Evolutionary conservation across 768 basidiomycete genomes (phyloP), one percentile per base, ranked within the genome.

Genomic region (Symmetrospora coprosmae): DNA sequence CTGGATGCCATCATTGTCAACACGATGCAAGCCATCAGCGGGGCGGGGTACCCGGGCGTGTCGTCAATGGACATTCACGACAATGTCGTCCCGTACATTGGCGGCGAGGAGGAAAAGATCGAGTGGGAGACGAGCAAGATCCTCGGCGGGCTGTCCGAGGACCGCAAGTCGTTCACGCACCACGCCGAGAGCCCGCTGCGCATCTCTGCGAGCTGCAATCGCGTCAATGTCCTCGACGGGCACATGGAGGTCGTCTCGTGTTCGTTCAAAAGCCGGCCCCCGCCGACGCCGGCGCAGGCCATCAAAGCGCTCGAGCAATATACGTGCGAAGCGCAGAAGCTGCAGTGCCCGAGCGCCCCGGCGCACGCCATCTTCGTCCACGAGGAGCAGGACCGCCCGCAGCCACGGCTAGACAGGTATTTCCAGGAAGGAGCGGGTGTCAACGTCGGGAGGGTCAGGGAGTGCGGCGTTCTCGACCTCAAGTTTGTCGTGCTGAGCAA

Each of bases 41-140:
- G 94, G 35, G 91, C 81, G 0, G 94, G 94, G n/a, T 99, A 97
- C 75, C 94, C 94, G 1, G 94, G 92, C 50, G 82, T 97, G 0
- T 74, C 88, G 13, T 78, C 79, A 40, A 77, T 99, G 59, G 94
- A 97, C 73, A 87, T 96, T 72, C 68, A 94, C 65, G 94, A 97
- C 75, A 97, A 97, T 75, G 78, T 99, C 71, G 83, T 99, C 1
- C 94, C 94, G 4, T 83, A 86, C 73, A 97, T 99, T 72, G 74
- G 80, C 17, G 88, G 91, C 48, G 92, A 96, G 70, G 76, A 76
- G 66, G 94, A 97, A 71, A 99, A 97, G 72, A 89, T 97, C 65
- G 92, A 99, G 72, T 99, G 94, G 94, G 94, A 99, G 75, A 84
- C 87, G 5, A 79, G 86, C 67, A 99, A 97, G 76, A 99, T 99